These are phyloP conservation scores for Pezicula carpinea DNA, from an alignment of 2,329 filamentous ascomycete species.

Conservation along the genomic window DNA sequence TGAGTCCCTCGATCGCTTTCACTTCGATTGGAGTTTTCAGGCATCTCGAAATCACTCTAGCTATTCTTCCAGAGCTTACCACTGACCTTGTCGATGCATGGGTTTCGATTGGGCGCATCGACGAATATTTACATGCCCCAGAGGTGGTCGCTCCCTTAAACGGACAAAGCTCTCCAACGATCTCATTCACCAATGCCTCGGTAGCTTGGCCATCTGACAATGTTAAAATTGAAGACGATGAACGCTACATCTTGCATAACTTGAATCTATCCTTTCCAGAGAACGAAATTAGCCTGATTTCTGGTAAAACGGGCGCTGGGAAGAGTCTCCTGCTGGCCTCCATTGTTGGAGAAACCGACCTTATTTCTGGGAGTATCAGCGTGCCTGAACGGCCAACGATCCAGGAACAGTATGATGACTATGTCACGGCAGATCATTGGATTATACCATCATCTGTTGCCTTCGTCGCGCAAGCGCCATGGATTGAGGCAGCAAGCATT, in stretches of 20 bases:
- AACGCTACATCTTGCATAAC: constrained; percentile 60
- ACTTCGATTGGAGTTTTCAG: constrained; percentile 72
- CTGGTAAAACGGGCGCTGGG: constrained; percentile 72
- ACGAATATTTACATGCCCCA: constrained; percentile 63
- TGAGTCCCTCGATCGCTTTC: constrained; percentile 72
- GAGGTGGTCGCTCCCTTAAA: constrained; percentile 54
- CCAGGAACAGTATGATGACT: constrained; percentile 52
- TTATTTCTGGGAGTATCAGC: constrained; percentile 58
- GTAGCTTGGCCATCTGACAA: constrained; percentile 74
- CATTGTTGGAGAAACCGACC: constrained; percentile 70
- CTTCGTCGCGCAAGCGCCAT: constrained; percentile 75
- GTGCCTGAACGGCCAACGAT: constrained; percentile 46
- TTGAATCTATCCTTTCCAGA: constrained; percentile 63
- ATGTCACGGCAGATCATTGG: constrained; percentile 60
- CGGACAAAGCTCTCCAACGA: constrained; percentile 37
- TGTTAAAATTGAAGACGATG: constrained; percentile 48
- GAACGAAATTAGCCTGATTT: constrained; percentile 69
- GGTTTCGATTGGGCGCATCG: constrained; percentile 66
- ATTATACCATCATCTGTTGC: constrained; percentile 65
- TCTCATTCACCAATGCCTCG: constrained; percentile 62
- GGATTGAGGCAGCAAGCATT: constrained; percentile 80
- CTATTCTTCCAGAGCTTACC: constrained; percentile 69
- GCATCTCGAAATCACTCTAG: constrained; percentile 66
- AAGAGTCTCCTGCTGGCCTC: constrained; percentile 72
- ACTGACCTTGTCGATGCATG: constrained; percentile 67